Evolutionary conservation across 2,329 filamentous ascomycete species (phyloP).

Genomic region (Fusarium pseudonygamai): DNA sequence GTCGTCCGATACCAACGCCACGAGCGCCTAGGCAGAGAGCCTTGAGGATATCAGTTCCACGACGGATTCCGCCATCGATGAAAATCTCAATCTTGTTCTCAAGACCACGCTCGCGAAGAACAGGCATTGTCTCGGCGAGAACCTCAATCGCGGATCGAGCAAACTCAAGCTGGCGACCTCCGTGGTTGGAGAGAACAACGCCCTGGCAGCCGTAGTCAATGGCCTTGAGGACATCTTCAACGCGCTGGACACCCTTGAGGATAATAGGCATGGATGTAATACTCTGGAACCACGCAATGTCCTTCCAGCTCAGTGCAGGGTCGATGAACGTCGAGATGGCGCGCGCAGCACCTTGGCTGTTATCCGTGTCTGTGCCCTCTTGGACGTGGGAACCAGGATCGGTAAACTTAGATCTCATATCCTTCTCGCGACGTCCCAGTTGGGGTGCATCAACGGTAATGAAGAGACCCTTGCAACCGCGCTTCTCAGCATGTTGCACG

Average conservation of each 20-base stretch:
- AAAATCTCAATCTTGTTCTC: constrained; percentile 85
- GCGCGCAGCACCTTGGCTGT: constrained; percentile 88
- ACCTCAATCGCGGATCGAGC: constrained; percentile 90
- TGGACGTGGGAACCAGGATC: constrained; percentile 88
- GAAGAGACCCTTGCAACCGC: constrained; percentile 95
- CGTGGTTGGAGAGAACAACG: constrained; percentile 95
- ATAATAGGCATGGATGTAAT: constrained; percentile 96
- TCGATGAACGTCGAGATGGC: constrained; percentile 98
- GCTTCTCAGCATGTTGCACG: constrained; percentile 87
- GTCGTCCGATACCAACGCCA: constrained; percentile 92
- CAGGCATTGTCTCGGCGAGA: constrained; percentile 91
- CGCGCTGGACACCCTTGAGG: constrained; percentile 94
- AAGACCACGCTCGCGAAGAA: constrained; percentile 77
- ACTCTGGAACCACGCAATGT: constrained; percentile 90
- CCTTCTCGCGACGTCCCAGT: constrained; percentile 93
- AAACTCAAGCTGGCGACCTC: constrained; percentile 92
- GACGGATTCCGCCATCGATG: constrained; percentile 88
- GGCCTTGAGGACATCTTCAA: constrained; percentile 93
- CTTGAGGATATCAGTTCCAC: constrained; percentile 95
- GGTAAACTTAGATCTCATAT: constrained; percentile 93
- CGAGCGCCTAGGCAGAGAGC: constrained; percentile 90
- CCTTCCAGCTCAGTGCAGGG: constrained; percentile 90
- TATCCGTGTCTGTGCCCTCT: constrained; percentile 78
- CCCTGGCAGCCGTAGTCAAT: constrained; percentile 83
- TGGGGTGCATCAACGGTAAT: constrained; percentile 98